phyloP scores from a whole-genome alignment of 495 filamentous ascomycete genomes.

The Cercophora samala region DNA sequence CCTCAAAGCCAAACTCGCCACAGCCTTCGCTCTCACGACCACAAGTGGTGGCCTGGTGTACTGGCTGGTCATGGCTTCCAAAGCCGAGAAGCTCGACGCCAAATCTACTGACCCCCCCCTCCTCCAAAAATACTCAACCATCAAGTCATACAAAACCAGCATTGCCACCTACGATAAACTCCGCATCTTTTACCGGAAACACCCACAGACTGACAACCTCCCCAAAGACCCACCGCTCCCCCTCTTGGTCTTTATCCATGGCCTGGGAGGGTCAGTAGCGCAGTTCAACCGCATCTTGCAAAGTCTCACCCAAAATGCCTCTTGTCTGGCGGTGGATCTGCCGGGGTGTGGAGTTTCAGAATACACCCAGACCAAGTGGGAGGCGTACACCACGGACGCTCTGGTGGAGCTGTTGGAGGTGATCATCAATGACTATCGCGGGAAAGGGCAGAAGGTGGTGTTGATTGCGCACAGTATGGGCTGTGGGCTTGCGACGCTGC shows the following conservation, averaged over 20 bases:
- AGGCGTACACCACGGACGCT: constrained; percentile 73
- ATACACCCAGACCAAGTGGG: constrained; percentile 67
- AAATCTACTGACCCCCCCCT: constrained; percentile 67
- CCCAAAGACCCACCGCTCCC: constrained; percentile 74
- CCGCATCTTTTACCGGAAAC: constrained; percentile 77
- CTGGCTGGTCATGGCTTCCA: neutral
- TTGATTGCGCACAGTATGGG: constrained; percentile 88
- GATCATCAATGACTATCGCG: constrained; percentile 68
- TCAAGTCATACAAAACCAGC: constrained; percentile 67
- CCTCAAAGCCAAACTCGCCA: neutral
- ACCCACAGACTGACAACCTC: constrained; percentile 75
- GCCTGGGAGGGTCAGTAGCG: constrained; percentile 81
- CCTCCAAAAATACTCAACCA: constrained; percentile 69
- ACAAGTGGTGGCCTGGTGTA: neutral
- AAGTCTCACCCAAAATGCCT: constrained; percentile 76
- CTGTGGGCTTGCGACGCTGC: constrained; percentile 68
- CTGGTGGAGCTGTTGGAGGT: constrained; percentile 69
- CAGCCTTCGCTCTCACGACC: neutral
- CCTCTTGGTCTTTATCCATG: constrained; percentile 85
- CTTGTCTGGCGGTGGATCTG: constrained; percentile 87
- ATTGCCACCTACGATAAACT: constrained; percentile 69
- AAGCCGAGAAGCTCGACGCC: constrained; percentile 19
- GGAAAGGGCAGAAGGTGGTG: constrained; percentile 70
- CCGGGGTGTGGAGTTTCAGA: constrained; percentile 81
- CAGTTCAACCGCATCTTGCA: constrained; percentile 83